Percentiles rank a stretch among this genome's conserved stretches.
phyloP scores from a whole-genome alignment of 345 rosid genomes.

The Rhizophora mangle region DNA sequence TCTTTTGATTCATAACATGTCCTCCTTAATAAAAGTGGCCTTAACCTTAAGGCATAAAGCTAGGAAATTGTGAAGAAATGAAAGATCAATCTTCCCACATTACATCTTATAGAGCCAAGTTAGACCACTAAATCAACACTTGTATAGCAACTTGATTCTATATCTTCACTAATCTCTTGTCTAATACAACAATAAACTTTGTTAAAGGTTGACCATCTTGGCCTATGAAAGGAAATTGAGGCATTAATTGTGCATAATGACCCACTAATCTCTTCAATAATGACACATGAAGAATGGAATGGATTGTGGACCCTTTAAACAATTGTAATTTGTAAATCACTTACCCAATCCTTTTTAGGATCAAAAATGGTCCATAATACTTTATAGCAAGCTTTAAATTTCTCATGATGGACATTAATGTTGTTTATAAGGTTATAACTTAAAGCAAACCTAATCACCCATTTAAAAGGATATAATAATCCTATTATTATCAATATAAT shows the following conservation, averaged over 20 bases:
- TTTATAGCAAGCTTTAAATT: neutral
- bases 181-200: too few species aligned
- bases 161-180: too few species aligned
- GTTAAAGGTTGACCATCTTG: too few species aligned
- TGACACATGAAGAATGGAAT: neutral
- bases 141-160: too few species aligned
- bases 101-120: too few species aligned
- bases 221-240: too few species aligned
- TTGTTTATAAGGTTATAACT: neutral
- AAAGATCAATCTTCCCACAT: too few species aligned
- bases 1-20: too few species aligned
- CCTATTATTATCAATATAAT: neutral
- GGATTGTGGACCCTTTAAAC: neutral
- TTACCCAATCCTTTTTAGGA: neutral
- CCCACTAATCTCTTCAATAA: neutral
- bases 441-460: neutral
- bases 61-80: too few species aligned
- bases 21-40: neutral
- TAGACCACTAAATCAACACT: too few species aligned
- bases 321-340: neutral
- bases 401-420: neutral
- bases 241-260: too few species aligned
- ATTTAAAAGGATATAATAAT: neutral
- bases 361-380: neutral
- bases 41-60: too few species aligned